Base-by-base conservation (phyloP, 2,329 filamentous ascomycete genomes). In the Paecilomyces dactylethromorphus region DNA sequence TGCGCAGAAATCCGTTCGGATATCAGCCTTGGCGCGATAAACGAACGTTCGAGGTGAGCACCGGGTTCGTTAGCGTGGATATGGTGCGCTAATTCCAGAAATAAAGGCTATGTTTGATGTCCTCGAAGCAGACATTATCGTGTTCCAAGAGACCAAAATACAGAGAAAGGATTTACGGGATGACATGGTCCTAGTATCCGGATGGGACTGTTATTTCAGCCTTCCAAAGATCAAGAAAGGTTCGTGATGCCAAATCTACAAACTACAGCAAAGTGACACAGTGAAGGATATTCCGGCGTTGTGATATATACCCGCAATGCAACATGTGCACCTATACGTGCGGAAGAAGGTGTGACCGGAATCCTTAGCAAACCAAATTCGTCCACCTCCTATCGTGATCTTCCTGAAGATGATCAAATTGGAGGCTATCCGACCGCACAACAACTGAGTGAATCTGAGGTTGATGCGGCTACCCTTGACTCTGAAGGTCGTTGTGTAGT, bases 151-250 rank as follows among this genome's bases (percentile, higher is more conserved):
- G 75, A 87, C 91, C 51, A 99, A 97, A 76, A 97, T 97, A 49
- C 94, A 97, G 71, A 84, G 89, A 59, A 96, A 96, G 71, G 92
- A 97, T 66, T 79, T 99, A 1, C 83, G 82, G 49, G 94, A 97
- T 81, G 94, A 97, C 66, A 97, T 97, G 91, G 92, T 97, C 10
- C 79, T 97, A 33, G 86, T 97, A 0, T 87, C 90, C 0, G 94
- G 94, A 12, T 99, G 93, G 93, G 94, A 99, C 71, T 92, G 92
- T 64, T 96, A 88, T 76, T 97, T 97, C 76, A 97, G 92, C 71
- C 80, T 99, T 24, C 94, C 94, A 0, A 91, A 88, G 71, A 83
- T 95, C 70, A 97, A 97, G 74, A 97, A 97, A 80, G 93, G 91
- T 88, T 76, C 24, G 64, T 58, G 12, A 39, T 22, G 26, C 26